Conservation (phyloP, 257 asterid species). For the Cruciata laevipes region DNA sequence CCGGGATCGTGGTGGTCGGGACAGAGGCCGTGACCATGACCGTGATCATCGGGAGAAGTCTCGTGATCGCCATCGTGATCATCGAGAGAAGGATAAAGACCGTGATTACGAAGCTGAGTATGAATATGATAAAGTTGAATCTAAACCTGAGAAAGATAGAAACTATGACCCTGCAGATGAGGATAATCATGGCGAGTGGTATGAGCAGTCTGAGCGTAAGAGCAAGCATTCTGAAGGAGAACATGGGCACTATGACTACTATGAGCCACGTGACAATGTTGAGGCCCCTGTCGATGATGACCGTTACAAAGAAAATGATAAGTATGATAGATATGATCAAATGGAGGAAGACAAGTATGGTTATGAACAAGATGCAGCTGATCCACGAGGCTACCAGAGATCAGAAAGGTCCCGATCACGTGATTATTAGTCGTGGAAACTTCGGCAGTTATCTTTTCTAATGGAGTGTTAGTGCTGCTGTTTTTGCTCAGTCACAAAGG, state of each 20-base stretch:
- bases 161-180: slow-evolving; percentile 49
- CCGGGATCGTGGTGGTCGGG: slow-evolving; percentile 37
- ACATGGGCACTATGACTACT: slow-evolving; percentile 50
- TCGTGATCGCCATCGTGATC: slow-evolving; percentile 33
- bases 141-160: slow-evolving; percentile 43
- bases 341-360: slow-evolving; percentile 72
- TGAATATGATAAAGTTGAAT: slow-evolving; percentile 25
- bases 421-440: slow-evolving; percentile 19
- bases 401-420: slow-evolving; percentile 57
- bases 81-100: slow-evolving; percentile 27
- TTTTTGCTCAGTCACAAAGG: background rate
- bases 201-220: slow-evolving; percentile 42
- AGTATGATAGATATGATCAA: slow-evolving; percentile 57
- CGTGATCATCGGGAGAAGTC: slow-evolving; percentile 42
- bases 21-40: slow-evolving; percentile 37
- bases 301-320: slow-evolving; percentile 48
- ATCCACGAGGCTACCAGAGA: slow-evolving; percentile 40
- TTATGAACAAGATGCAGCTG: slow-evolving; percentile 48
- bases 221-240: slow-evolving; percentile 33
- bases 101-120: slow-evolving; percentile 24
- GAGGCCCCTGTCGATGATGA: slow-evolving; percentile 51
- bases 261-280: slow-evolving; percentile 38
- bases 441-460: background rate
- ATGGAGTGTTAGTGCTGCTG: background rate
- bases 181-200: slow-evolving; percentile 48